Evolutionary conservation across 495 filamentous ascomycete genomes (phyloP).

Genomic region (Talaromyces borbonicus): DNA sequence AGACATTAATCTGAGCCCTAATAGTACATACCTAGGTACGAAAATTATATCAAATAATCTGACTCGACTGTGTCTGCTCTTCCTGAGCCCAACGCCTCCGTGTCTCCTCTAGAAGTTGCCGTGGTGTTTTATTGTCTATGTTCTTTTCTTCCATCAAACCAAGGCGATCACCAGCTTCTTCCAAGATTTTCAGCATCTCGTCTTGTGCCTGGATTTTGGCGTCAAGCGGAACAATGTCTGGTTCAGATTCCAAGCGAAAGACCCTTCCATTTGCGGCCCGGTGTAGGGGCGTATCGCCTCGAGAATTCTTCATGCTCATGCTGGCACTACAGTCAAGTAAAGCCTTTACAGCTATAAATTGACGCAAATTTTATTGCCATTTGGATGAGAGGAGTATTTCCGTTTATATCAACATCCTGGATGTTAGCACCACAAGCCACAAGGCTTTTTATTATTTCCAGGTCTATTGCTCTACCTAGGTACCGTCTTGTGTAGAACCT

Average conservation of each 20-base stretch:
- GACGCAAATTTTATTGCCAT: conserved; percentile 2
- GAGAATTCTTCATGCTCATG: neutral
- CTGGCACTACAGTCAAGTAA: neutral
- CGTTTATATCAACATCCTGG: neutral
- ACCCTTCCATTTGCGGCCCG: neutral
- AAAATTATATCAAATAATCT: no score
- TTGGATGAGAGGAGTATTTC: conserved; percentile 1
- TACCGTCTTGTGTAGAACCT: conserved; percentile 1
- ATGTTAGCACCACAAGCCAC: neutral
- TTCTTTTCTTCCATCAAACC: neutral
- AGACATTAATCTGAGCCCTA: no score
- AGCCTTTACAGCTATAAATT: neutral
- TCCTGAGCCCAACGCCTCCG: neutral
- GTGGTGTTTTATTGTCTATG: neutral
- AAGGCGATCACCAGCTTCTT: neutral
- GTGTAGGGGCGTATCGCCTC: neutral
- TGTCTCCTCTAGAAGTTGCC: neutral
- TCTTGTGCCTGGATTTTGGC: neutral
- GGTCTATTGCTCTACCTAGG: neutral
- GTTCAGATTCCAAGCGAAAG: neutral
- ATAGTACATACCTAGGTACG: no score
- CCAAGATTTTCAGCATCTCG: conserved; percentile 1
- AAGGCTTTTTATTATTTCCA: neutral
- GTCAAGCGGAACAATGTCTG: neutral
- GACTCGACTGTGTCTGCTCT: neutral